These are phyloP conservation scores for Daldinia caldariorum DNA, from an alignment of 495 filamentous ascomycete genomes.

Conservation along the genomic window DNA sequence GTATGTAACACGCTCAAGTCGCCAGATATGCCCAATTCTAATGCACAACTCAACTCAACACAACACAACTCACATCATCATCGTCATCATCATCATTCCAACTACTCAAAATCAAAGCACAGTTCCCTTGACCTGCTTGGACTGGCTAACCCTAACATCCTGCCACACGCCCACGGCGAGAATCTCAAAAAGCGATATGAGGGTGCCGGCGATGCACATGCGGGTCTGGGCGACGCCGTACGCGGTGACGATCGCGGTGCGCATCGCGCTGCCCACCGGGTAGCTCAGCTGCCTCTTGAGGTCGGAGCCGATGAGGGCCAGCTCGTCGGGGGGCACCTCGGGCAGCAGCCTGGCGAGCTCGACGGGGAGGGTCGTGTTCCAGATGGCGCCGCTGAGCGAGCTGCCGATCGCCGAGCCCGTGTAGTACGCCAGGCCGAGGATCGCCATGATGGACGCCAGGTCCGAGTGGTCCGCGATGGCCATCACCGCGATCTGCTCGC, in stretches of 20 bases:
- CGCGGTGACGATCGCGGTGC: slow-evolving; percentile 69
- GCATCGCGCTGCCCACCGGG: slow-evolving; percentile 64
- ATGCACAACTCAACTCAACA: neutral
- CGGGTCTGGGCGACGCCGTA: slow-evolving; percentile 63
- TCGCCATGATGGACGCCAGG: slow-evolving; percentile 63
- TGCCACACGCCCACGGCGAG: slow-evolving; percentile 58
- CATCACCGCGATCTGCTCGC: slow-evolving; percentile 65
- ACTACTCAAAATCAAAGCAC: slow-evolving; percentile 46
- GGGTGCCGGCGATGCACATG: slow-evolving; percentile 58
- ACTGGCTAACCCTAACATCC: slow-evolving; percentile 62
- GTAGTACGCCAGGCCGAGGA: slow-evolving; percentile 60
- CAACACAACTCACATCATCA: slow-evolving; percentile 13
- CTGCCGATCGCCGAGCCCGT: slow-evolving; percentile 65
- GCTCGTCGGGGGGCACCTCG: slow-evolving; percentile 48
- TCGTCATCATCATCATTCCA: too few relatives aligned
- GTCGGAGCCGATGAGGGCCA: slow-evolving; percentile 67
- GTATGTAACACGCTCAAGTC: neutral
- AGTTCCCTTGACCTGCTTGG: slow-evolving; percentile 63
- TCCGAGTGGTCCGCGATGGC: slow-evolving; percentile 63
- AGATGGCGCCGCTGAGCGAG: slow-evolving; percentile 66
- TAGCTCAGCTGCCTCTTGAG: slow-evolving; percentile 69
- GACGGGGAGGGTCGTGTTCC: slow-evolving; percentile 60
- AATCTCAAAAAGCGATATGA: slow-evolving; percentile 51
- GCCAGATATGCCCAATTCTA: slow-evolving; percentile 9
- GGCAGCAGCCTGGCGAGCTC: slow-evolving; percentile 60